Conservation (phyloP, 2,329 filamentous ascomycete genomes). For the Arthroderma uncinatum region DNA sequence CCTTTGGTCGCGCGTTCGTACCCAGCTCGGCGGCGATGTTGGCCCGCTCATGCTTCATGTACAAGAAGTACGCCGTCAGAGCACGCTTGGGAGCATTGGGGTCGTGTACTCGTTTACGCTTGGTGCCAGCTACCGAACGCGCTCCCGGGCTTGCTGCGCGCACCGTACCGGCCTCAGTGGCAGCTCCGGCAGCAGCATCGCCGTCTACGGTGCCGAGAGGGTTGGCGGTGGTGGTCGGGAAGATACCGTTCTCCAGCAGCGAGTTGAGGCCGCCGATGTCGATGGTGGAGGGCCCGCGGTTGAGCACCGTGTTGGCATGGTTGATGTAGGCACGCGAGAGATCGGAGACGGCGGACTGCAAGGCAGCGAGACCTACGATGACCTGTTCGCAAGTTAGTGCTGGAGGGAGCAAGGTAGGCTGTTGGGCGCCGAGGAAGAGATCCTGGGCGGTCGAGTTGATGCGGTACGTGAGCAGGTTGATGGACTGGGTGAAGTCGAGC, state of each 20-base stretch:
- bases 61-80: constrained; percentile 88
- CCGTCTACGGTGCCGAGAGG: constrained; percentile 10
- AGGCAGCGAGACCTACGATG: constrained; percentile 63
- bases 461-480: constrained; percentile 1
- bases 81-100: constrained; percentile 92
- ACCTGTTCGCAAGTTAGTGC: constrained; percentile 44
- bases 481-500: background rate
- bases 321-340: constrained; percentile 76
- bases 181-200: background rate
- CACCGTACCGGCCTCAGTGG: background rate
- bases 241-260: constrained; percentile 35
- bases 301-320: constrained; percentile 74
- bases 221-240: constrained; percentile 25
- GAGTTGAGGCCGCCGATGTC: constrained; percentile 43
- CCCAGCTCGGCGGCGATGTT: constrained; percentile 73
- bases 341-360: constrained; percentile 67
- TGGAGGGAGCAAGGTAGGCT: background rate
- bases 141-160: constrained; percentile 15
- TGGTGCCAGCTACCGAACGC: constrained; percentile 44
- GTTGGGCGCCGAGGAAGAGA: background rate
- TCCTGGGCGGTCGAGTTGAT: constrained; percentile 1
- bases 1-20: constrained; percentile 64
- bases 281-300: constrained; percentile 44
- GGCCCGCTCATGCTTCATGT: constrained; percentile 75
- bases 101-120: constrained; percentile 79